These are phyloP conservation scores for Paramecium sonneborni DNA, from an alignment of 73 alveolate species.

Conservation along the genomic window DNA sequence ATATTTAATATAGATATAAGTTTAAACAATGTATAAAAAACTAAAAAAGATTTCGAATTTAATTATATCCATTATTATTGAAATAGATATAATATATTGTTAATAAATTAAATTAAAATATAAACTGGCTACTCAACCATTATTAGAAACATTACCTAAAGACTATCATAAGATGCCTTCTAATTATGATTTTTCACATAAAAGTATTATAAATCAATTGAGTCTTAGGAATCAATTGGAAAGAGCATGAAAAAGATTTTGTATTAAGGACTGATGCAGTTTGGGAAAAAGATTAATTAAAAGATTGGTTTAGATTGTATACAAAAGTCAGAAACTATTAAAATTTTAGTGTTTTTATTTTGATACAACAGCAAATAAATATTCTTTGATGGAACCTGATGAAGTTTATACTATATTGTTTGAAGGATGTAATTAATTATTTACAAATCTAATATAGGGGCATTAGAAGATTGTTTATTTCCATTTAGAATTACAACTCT, in stretches of 20 bases:
- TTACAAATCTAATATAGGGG: conserved; percentile 5
- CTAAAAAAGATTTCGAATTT: background rate
- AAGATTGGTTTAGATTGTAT: conserved; percentile 36
- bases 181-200: conserved; percentile 23
- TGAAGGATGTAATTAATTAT: conserved; percentile 47
- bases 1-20: background rate
- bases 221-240: conserved; percentile 52
- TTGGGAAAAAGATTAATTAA: conserved; percentile 53
- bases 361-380: conserved; percentile 23
- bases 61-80: background rate
- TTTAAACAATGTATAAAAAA: background rate
- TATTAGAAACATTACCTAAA: background rate
- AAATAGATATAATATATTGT: background rate
- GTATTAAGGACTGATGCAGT: conserved; percentile 57
- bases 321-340: conserved; percentile 21
- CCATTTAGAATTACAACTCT: conserved; percentile 49
- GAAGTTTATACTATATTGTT: conserved; percentile 44
- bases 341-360: conserved; percentile 38
- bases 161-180: conserved; percentile 47
- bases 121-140: background rate
- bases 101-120: background rate
- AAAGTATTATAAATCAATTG: background rate
- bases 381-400: conserved; percentile 60
- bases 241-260: conserved; percentile 37
- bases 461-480: conserved; percentile 55